Evolutionary conservation across 345 rosid species (phyloP).

Genomic region (Anacardium occidentale): DNA sequence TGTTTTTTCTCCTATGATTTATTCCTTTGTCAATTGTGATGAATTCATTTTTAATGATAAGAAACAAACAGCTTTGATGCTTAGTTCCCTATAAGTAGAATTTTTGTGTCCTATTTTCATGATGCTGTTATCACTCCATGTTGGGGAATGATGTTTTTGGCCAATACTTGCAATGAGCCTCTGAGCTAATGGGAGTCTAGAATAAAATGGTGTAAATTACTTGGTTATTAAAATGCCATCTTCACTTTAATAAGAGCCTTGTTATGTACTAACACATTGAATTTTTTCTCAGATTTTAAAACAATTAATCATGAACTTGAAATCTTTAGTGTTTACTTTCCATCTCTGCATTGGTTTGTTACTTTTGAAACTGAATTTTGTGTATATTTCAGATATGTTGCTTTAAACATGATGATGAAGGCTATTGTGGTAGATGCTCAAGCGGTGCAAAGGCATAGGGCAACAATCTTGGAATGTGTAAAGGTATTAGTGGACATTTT

Average conservation of each 20-base stretch:
- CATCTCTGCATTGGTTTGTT: conserved; percentile 14
- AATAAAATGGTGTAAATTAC: conserved; percentile 9
- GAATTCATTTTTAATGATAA: not conserved
- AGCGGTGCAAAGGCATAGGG: conserved; percentile 97
- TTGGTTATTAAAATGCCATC: conserved; percentile 8
- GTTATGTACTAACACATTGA: not conserved
- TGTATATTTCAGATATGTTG: conserved; percentile 72
- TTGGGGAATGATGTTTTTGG: conserved; percentile 2
- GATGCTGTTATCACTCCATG: not conserved
- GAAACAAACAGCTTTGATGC: too few relatives aligned
- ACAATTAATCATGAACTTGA: not conserved
- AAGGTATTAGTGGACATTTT: conserved; percentile 57
- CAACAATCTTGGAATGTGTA: conserved; percentile 95
- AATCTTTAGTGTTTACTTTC: not conserved
- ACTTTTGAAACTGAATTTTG: conserved; percentile 16
- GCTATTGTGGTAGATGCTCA: conserved; percentile 85
- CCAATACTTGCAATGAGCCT: not conserved
- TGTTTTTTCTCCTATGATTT: not conserved
- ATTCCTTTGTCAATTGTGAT: not conserved
- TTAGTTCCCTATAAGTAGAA: not conserved
- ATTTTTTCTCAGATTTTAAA: too few relatives aligned
- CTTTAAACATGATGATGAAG: conserved; percentile 94
- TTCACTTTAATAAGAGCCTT: not conserved
- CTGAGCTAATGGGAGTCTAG: not conserved
- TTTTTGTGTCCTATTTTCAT: not conserved